These are phyloP conservation scores for Claviceps humidiphila DNA, from an alignment of 2,329 filamentous ascomycete genomes.

Conservation along the genomic window DNA sequence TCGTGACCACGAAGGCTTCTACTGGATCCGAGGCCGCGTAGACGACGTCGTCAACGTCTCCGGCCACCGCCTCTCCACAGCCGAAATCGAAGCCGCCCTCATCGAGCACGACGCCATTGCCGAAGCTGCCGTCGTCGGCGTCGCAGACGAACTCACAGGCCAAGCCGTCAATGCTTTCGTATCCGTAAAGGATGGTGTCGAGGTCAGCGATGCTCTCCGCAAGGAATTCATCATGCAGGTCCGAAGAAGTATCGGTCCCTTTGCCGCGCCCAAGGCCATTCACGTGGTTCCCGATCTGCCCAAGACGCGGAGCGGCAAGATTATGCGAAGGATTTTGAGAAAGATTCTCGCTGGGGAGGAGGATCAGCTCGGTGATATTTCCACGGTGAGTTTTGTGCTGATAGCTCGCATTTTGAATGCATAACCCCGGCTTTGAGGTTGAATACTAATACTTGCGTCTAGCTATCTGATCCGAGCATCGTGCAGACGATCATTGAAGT, in stretches of 20 bases:
- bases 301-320: slow-evolving; percentile 96
- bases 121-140: slow-evolving; percentile 89
- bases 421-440: not conserved
- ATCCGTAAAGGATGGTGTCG: slow-evolving; percentile 72
- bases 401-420: too few species aligned
- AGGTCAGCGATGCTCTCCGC: slow-evolving; percentile 64
- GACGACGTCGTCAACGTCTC: slow-evolving; percentile 98
- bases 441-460: slow-evolving; percentile 1
- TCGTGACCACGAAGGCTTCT: slow-evolving; percentile 95
- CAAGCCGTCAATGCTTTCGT: slow-evolving; percentile 98
- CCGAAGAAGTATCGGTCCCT: slow-evolving; percentile 92
- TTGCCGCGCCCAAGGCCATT: slow-evolving; percentile 89
- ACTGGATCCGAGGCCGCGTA: slow-evolving; percentile 98
- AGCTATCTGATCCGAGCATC: slow-evolving; percentile 81
- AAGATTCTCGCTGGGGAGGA: slow-evolving; percentile 97
- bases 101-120: slow-evolving; percentile 84
- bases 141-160: slow-evolving; percentile 84
- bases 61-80: slow-evolving; percentile 89
- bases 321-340: slow-evolving; percentile 91
- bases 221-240: slow-evolving; percentile 94
- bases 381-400: slow-evolving; percentile 51
- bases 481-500: slow-evolving; percentile 79
- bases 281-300: slow-evolving; percentile 86
- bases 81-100: slow-evolving; percentile 93
- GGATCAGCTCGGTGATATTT: slow-evolving; percentile 87